Percentiles rank a stretch among this genome's conserved stretches.
phyloP scores from a whole-genome alignment of 768 basidiomycete genomes.

The Tylopilus rubrobrunneus region DNA sequence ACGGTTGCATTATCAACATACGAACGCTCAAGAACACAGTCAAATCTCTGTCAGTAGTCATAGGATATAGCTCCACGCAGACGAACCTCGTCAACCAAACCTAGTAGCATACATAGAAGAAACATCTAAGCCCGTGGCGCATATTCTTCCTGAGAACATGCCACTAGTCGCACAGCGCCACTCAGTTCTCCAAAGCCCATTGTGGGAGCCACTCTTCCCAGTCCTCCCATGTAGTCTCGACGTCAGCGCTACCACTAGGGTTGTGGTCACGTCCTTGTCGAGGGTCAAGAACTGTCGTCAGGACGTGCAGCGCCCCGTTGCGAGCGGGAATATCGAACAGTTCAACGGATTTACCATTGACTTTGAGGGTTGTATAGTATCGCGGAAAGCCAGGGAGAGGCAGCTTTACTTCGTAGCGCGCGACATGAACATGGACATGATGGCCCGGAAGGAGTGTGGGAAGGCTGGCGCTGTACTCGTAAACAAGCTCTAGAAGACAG shows the following conservation, averaged over 20 bases:
- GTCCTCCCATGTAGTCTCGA: slow-evolving; percentile 3
- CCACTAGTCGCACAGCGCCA: neutral
- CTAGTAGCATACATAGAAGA: neutral
- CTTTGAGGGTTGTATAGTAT: slow-evolving; percentile 10
- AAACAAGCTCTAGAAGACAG: slow-evolving; percentile 4
- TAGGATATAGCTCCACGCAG: no score
- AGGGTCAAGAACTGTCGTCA: slow-evolving; percentile 10
- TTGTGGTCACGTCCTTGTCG: slow-evolving; percentile 3
- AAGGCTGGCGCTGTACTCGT: slow-evolving; percentile 9
- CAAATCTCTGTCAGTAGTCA: no score
- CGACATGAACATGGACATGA: slow-evolving; percentile 1
- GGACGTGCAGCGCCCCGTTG: slow-evolving; percentile 12
- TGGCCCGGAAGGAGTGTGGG: slow-evolving; percentile 12
- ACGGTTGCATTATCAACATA: neutral
- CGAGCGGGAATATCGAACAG: slow-evolving; percentile 13
- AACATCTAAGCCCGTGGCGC: neutral
- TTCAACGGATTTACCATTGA: slow-evolving; percentile 5
- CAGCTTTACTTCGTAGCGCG: slow-evolving; percentile 10
- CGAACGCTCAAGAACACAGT: neutral
- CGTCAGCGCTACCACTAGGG: neutral
- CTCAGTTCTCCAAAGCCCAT: slow-evolving; percentile 13
- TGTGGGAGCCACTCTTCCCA: slow-evolving; percentile 16
- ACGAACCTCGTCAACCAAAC: neutral
- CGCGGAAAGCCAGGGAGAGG: neutral
- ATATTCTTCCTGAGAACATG: neutral